Evolutionary conservation across 1,284 basidiomycete species (phyloP).

Genomic region (Leccinum solheimii): DNA sequence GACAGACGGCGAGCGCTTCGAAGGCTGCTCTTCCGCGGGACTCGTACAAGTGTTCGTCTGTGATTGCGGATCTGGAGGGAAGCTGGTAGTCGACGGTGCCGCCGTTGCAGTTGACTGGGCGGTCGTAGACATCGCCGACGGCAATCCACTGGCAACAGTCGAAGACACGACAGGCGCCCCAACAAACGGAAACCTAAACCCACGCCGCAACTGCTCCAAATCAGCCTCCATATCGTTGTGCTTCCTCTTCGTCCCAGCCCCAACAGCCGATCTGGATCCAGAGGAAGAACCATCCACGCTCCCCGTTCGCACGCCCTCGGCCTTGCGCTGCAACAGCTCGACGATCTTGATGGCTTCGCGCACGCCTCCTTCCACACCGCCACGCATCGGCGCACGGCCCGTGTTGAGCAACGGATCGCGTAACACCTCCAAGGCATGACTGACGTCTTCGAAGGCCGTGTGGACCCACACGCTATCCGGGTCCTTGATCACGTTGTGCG

Average conservation of each 20-base stretch:
- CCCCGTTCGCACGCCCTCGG: slow-evolving; percentile 37
- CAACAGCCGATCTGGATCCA: not conserved
- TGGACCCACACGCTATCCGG: slow-evolving; percentile 47
- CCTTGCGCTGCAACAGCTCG: slow-evolving; percentile 50
- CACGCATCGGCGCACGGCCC: slow-evolving; percentile 32
- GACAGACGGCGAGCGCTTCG: slow-evolving; percentile 17
- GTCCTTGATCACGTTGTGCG: slow-evolving; percentile 56
- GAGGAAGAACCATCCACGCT: slow-evolving; percentile 9
- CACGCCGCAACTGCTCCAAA: slow-evolving; percentile 31
- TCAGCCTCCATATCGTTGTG: slow-evolving; percentile 47
- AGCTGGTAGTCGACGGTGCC: not conserved
- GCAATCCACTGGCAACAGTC: not conserved
- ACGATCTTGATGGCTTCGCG: slow-evolving; percentile 48
- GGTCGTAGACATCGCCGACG: not conserved
- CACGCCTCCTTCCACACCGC: slow-evolving; percentile 37
- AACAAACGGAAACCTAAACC: slow-evolving; percentile 51
- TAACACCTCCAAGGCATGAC: slow-evolving; percentile 52
- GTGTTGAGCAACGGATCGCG: slow-evolving; percentile 34
- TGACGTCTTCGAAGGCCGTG: slow-evolving; percentile 51
- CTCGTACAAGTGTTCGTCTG: slow-evolving; percentile 3
- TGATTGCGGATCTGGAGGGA: slow-evolving; percentile 5
- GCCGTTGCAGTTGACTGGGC: not conserved
- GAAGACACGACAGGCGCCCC: slow-evolving; percentile 38
- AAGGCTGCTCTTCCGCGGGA: slow-evolving; percentile 13
- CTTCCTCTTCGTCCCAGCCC: slow-evolving; percentile 54